Evolutionary conservation across 2,329 filamentous ascomycete species (phyloP), one percentile per base, ranked within the genome.

Genomic region (Curvularia sp.): DNA sequence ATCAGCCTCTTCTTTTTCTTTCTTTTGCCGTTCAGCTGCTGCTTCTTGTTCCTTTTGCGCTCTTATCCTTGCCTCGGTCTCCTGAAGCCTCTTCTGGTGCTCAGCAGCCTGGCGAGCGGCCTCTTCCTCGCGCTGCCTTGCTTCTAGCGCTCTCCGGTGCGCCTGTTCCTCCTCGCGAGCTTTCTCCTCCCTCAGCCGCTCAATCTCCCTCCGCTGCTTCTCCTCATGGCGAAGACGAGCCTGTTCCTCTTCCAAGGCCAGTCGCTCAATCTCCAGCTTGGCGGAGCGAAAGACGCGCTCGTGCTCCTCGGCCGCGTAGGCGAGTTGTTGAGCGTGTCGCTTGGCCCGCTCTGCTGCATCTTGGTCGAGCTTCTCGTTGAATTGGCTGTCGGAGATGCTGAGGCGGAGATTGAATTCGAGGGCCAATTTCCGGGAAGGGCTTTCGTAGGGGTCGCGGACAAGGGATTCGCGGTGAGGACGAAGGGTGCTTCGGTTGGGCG

Each of bases 231-330:
- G 66, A 27, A 68, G 60, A 12, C 70, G 65, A 57, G 75, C 68
- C 25, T 72, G 69, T 59, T 79, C 73, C 38, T 78, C 68, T 71
- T 83, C 77, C 7, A 81, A 63, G 19, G 78, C 72, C 57, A 85
- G 76, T n/a, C 80, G 77, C 39, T 83, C 77, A n/a, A 85, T 67
- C 18, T 81, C 83, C 19, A 81, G 79, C 67, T 86, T 81, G 3
- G 86, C 86, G 49, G 82, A 80, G 51, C 81, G 77, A 45, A 82
- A 82, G 10, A 94, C 84, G 27, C 85, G 82, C 36, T 90, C 85
- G 73, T 93, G 90, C 69, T 89, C 85, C 13, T 82, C 81, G 48
- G 86, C 86, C 3, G 89, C 89, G 46, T 84, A 84, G 45, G 84
- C 85, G 15, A 94, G 83, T 13, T 89, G 89, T 65, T 87, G 84